A percentile compares a stretch with the other conserved stretches of the same genome.
Conservation (phyloP, 1,284 basidiomycete species). For the Gymnopus androsaceus region DNA sequence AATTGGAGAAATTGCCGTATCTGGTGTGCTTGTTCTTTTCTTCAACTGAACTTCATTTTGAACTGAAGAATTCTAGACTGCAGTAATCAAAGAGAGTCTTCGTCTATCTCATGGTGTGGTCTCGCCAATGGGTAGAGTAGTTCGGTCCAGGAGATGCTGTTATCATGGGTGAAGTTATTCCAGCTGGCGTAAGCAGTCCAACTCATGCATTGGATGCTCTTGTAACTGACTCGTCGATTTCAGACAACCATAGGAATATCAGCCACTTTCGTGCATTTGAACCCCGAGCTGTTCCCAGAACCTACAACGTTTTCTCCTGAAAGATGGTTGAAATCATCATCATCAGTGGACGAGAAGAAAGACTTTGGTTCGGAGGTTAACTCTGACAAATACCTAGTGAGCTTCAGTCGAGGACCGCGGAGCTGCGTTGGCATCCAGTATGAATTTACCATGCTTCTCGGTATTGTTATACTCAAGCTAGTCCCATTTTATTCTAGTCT, state of each 20-base stretch:
- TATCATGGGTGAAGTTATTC: constrained; percentile 7
- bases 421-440: constrained; percentile 11
- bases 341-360: constrained; percentile 17
- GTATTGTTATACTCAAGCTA: not conserved
- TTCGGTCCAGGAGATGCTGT: constrained; percentile 9
- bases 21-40: constrained; percentile 14
- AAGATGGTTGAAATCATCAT: constrained; percentile 28
- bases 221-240: too few species aligned
- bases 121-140: constrained; percentile 25
- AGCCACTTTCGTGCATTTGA: constrained; percentile 23
- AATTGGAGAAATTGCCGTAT: constrained; percentile 20
- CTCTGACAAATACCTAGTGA: constrained; percentile 8
- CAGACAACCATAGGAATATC: constrained; percentile 28
- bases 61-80: constrained; percentile 16
- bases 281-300: constrained; percentile 24
- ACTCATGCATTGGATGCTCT: too few species aligned
- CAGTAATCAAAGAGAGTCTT: constrained; percentile 27
- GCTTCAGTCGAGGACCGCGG: constrained; percentile 11
- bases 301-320: constrained; percentile 32
- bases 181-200: not conserved
- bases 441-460: not conserved
- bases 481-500: constrained; percentile 1
- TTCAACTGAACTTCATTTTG: not conserved
- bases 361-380: not conserved
- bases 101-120: constrained; percentile 21